Evolutionary conservation across 2,329 filamentous ascomycete species (phyloP).

Genomic region (Xylaria sp.): DNA sequence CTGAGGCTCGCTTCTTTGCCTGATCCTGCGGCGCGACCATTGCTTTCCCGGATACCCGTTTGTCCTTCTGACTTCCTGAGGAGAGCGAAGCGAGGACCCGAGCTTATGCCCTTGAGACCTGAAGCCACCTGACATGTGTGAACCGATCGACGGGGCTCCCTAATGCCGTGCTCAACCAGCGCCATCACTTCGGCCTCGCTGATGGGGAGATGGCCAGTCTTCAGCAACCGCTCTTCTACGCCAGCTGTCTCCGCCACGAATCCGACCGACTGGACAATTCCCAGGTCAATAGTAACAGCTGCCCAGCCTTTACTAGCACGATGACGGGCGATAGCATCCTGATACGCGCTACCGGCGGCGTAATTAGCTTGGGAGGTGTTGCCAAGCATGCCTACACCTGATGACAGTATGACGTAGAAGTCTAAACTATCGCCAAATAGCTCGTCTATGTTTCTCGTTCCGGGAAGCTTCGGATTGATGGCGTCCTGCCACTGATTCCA

Average conservation of each 20-base stretch:
- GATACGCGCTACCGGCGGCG: slow-evolving; percentile 19
- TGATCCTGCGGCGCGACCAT: not conserved
- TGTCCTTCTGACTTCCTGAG: slow-evolving; percentile 10
- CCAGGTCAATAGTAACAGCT: slow-evolving; percentile 23
- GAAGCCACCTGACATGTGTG: slow-evolving; percentile 15
- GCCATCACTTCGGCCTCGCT: slow-evolving; percentile 24
- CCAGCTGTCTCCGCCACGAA: slow-evolving; percentile 22
- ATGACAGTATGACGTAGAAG: slow-evolving; percentile 30
- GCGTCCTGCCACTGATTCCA: slow-evolving; percentile 13
- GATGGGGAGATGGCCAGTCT: slow-evolving; percentile 19
- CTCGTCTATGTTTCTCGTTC: slow-evolving; percentile 20
- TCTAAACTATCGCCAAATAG: slow-evolving; percentile 19
- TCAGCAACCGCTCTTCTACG: slow-evolving; percentile 17
- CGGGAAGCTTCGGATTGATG: slow-evolving; percentile 15
- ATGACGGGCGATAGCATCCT: slow-evolving; percentile 23
- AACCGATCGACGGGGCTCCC: slow-evolving; percentile 15
- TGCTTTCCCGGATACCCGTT: not conserved
- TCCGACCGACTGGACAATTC: slow-evolving; percentile 21
- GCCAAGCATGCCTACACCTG: slow-evolving; percentile 6
- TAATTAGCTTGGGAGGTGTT: slow-evolving; percentile 26
- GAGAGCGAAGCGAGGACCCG: slow-evolving; percentile 22
- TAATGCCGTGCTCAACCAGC: slow-evolving; percentile 24
- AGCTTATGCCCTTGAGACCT: slow-evolving; percentile 2
- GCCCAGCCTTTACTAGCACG: slow-evolving; percentile 16
- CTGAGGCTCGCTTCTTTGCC: not conserved